A percentile compares a stretch with the other conserved stretches of the same genome.
phyloP scores from a whole-genome alignment of 495 filamentous ascomycete genomes.

The Hypoxylon intermedium region DNA sequence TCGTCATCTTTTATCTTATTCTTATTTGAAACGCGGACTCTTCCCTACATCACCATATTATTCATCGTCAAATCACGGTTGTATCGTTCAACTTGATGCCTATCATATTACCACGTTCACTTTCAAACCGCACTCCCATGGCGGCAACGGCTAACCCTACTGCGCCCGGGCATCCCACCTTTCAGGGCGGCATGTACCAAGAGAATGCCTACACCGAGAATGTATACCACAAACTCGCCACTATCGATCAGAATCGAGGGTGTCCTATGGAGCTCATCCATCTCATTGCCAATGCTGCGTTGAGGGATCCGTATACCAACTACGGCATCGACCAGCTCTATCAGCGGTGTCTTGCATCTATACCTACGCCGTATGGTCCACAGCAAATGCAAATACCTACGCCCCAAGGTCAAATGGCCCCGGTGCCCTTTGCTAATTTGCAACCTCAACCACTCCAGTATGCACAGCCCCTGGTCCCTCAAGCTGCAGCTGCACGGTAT shows the following conservation, averaged over 20 bases:
- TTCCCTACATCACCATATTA: too few relatives aligned
- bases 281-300: neutral
- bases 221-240: neutral
- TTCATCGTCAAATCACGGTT: too few relatives aligned
- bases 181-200: neutral
- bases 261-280: neutral
- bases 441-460: neutral
- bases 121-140: too few relatives aligned
- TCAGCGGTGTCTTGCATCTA: neutral
- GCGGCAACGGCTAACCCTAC: too few relatives aligned
- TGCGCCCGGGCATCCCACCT: too few relatives aligned
- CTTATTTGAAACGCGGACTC: too few relatives aligned
- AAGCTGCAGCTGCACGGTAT: neutral
- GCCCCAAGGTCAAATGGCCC: neutral
- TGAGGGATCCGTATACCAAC: neutral
- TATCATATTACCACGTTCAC: too few relatives aligned
- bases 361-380: too few relatives aligned
- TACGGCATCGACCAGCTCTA: neutral
- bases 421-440: neutral
- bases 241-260: neutral
- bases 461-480: neutral
- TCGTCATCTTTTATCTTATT: too few relatives aligned
- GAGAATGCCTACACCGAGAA: neutral
- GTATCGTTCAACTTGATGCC: too few relatives aligned
- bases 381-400: neutral